Evolutionary conservation across 208 protist genomes (phyloP), one percentile per base, ranked within the genome.

Genomic region (Trypanosoma cruzi): DNA sequence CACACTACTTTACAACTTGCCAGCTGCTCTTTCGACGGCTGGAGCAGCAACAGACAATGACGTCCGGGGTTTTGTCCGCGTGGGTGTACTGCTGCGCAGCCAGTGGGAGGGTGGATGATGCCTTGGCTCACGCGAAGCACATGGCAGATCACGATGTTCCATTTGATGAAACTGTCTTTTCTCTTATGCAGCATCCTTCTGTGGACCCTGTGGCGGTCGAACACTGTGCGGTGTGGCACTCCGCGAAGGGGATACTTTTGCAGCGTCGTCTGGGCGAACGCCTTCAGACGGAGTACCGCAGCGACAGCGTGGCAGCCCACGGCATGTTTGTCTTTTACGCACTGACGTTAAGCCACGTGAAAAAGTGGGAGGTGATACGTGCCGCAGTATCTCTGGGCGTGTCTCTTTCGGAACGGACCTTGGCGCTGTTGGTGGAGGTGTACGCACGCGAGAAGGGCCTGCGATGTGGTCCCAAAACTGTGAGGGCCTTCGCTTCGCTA

Each of bases 281-380:
- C 7, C 68, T 87, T 26, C 58, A 77, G 18, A 61, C 36, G 26
- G 56, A 60, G 31, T 64, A 67, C 40, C 48, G 50, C 8, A 42
- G 32, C 32, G 71, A 68, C 56, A 64, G 42, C 22, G 62, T 90
- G 6, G 91, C 80, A 8, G 70, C 88, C 28, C 91, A 96, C 71
- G 88, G 89, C 63, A 88, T 93, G 79, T 93, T 94, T 57, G 82
- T 91, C 16, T 85, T 93, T 52, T 87, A 90, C 78, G 71, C 82
- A 18, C 61, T 96, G 29, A 95, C 91, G 16, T 73, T 94, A 53
- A 82, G 77, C 34, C 89, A 92, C 71, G 76, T 76, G 34, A 44
- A 67, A 37, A 94, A 94, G 71, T 96, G 91, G 91, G 87, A 94
- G 58, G 76, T 93, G 37, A 52, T 96, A 48, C 75, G 81, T 31